A percentile compares a stretch with the other conserved stretches of the same genome.
Conservation (phyloP, 2,329 filamentous ascomycete genomes). For the Fusarium secorum region DNA sequence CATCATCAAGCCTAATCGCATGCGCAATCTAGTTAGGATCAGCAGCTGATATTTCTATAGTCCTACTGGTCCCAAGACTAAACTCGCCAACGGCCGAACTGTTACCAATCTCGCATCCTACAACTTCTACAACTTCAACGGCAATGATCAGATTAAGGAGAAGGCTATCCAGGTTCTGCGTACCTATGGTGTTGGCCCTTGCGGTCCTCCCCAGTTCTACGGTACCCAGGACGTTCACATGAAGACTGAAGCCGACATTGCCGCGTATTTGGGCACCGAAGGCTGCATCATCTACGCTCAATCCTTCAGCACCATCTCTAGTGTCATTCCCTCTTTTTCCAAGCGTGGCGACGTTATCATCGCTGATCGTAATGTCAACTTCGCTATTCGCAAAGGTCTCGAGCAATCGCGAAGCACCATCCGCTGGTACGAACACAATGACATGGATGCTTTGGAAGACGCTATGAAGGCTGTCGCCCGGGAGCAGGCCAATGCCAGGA, state of each 20-base stretch:
- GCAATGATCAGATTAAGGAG: constrained; percentile 90
- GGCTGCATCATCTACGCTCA: constrained; percentile 96
- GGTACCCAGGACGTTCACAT: constrained; percentile 98
- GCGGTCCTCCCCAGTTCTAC: constrained; percentile 97
- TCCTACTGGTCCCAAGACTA: constrained; percentile 88
- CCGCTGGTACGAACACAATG: constrained; percentile 93
- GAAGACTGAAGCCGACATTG: constrained; percentile 94
- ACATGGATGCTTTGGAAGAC: constrained; percentile 90
- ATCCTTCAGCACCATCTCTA: constrained; percentile 95
- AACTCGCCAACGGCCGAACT: constrained; percentile 85
- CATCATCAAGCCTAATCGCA: neutral
- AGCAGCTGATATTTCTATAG: constrained; percentile 12
- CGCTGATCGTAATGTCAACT: constrained; percentile 92
- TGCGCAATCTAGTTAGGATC: neutral
- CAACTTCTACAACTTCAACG: constrained; percentile 98
- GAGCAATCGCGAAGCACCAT: constrained; percentile 92
- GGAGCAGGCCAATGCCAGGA: constrained; percentile 85
- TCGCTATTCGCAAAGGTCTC: constrained; percentile 90
- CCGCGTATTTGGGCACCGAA: constrained; percentile 84
- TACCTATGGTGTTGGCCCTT: constrained; percentile 95
- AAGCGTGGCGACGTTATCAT: constrained; percentile 98
- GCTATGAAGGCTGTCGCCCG: constrained; percentile 85
- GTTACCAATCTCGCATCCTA: constrained; percentile 94
- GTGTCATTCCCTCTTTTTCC: constrained; percentile 94
- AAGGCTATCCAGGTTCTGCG: constrained; percentile 93